Evolutionary conservation across 441 rosid genomes (phyloP).

Genomic region (Biscutella laevigata): DNA sequence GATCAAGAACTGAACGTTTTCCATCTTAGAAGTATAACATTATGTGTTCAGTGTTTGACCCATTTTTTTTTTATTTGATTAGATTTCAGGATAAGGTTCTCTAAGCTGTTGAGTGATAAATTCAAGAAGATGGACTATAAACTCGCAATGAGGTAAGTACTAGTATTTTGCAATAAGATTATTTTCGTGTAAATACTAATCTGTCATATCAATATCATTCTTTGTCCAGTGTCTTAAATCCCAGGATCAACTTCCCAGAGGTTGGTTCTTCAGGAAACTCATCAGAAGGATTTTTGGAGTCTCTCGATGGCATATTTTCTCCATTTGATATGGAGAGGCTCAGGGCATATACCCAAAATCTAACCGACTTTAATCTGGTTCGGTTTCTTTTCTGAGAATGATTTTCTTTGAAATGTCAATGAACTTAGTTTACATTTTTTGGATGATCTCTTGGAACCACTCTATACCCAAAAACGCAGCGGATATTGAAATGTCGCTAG

Average conservation of each 20-base stretch:
- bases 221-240: constrained; percentile 71
- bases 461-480: neutral
- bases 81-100: constrained; percentile 76
- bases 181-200: neutral
- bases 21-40: neutral
- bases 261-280: constrained; percentile 26
- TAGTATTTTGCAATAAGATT: neutral
- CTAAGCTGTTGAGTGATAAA: constrained; percentile 45
- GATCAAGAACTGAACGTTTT: constrained; percentile 28
- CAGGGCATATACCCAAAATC: constrained; percentile 59
- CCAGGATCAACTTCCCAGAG: constrained; percentile 62
- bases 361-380: constrained; percentile 63
- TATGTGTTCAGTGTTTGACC: neutral
- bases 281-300: constrained; percentile 46
- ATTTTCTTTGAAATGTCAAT: neutral
- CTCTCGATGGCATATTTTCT: constrained; percentile 40
- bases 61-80: constrained; percentile 14
- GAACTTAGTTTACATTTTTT: neutral
- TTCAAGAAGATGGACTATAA: constrained; percentile 75
- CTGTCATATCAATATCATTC: constrained; percentile 3
- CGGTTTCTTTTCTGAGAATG: constrained; percentile 17
- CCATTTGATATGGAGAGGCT: constrained; percentile 64
- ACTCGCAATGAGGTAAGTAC: constrained; percentile 83
- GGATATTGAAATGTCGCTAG: neutral
- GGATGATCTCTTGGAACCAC: neutral